Evolutionary conservation across 176 grass and related monocot genomes (phyloP).

Genomic region (Leersia perrieri): DNA sequence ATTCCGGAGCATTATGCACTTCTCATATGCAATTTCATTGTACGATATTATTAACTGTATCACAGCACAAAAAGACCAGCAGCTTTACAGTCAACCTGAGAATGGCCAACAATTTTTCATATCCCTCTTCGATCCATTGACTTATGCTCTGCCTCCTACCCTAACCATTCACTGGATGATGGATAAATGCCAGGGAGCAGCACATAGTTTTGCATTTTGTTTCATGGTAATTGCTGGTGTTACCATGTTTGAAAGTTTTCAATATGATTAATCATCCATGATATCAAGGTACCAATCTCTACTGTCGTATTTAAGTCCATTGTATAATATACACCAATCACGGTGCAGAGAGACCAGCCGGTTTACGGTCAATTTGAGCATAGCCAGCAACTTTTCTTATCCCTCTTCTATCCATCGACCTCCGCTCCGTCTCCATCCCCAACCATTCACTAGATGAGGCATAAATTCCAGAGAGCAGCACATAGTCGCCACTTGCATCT

Average conservation of each 20-base stretch:
- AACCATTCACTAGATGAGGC: constrained; percentile 40
- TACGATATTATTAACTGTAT: background rate
- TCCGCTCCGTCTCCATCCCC: constrained; percentile 38
- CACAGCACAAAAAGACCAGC: background rate
- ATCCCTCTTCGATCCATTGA: constrained; percentile 43
- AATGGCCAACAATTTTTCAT: constrained; percentile 39
- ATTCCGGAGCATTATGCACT: background rate
- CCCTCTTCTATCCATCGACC: constrained; percentile 46
- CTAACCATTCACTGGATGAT: constrained; percentile 30
- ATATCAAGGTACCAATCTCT: too few relatives aligned
- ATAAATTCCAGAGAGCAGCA: constrained; percentile 52
- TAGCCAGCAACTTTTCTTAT: constrained; percentile 42
- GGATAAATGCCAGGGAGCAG: constrained; percentile 49
- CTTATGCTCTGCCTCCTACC: constrained; percentile 29
- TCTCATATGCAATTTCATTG: background rate
- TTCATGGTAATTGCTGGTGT: background rate
- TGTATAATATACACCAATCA: background rate
- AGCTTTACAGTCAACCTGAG: constrained; percentile 14
- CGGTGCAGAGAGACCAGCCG: background rate
- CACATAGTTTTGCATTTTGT: constrained; percentile 44
- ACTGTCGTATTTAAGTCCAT: too few relatives aligned
- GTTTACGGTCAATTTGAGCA: constrained; percentile 29
- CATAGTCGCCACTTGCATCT: constrained; percentile 47
- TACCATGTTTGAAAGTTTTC: background rate
- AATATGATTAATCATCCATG: too few relatives aligned